Conservation (phyloP, 2,329 filamentous ascomycete species). For the Chrysoporthe cubensis region DNA sequence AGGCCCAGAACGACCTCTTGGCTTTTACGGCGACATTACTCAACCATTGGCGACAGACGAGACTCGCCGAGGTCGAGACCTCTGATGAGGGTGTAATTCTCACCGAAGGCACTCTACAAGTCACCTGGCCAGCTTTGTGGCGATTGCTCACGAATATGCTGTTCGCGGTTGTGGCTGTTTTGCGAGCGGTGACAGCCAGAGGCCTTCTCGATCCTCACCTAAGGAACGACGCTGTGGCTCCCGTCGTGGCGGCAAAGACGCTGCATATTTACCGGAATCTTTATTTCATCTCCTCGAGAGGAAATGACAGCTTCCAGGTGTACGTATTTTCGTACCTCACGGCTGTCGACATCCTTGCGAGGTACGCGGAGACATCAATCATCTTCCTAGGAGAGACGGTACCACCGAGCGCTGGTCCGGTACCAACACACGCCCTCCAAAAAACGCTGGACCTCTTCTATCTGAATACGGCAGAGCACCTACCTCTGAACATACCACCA, state of each 20-base stretch:
- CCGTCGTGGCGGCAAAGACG: slow-evolving; percentile 69
- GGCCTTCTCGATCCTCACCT: slow-evolving; percentile 56
- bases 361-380: slow-evolving; percentile 68
- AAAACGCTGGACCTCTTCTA: slow-evolving; percentile 84
- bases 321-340: slow-evolving; percentile 84
- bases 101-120: slow-evolving; percentile 65
- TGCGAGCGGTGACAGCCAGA: slow-evolving; percentile 75
- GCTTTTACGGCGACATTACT: slow-evolving; percentile 69
- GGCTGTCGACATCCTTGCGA: slow-evolving; percentile 78
- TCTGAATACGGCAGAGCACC: slow-evolving; percentile 83
- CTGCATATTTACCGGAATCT: slow-evolving; percentile 76
- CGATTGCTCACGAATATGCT: slow-evolving; percentile 74
- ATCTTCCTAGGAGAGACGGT: slow-evolving; percentile 69
- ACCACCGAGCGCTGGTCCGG: slow-evolving; percentile 50
- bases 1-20: slow-evolving; percentile 62
- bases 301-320: slow-evolving; percentile 76
- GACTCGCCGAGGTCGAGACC: slow-evolving; percentile 72
- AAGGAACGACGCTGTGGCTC: slow-evolving; percentile 53
- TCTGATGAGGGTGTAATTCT: slow-evolving; percentile 67
- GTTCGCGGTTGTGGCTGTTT: slow-evolving; percentile 73
- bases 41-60: slow-evolving; percentile 74
- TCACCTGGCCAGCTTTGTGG: slow-evolving; percentile 74
- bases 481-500: slow-evolving; percentile 71
- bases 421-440: slow-evolving; percentile 68
- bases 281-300: slow-evolving; percentile 79